Percentiles rank a stretch among this genome's conserved stretches.
These are phyloP conservation scores for Aspergillus tubingensis DNA, from an alignment of 2,329 filamentous ascomycete species.

Conservation along the genomic window DNA sequence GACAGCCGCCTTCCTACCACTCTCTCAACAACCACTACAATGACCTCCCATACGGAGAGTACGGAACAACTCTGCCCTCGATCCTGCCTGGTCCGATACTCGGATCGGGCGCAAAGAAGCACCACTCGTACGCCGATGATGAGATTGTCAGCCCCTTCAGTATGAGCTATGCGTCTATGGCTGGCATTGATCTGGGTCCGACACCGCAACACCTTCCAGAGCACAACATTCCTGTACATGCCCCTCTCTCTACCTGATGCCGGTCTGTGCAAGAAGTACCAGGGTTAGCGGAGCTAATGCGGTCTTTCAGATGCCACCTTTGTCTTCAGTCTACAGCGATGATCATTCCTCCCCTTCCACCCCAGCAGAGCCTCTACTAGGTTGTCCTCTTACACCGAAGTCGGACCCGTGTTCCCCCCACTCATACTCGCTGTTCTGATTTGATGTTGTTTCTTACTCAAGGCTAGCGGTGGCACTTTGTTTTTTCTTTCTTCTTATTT, in stretches of 20 bases:
- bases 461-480: neutral
- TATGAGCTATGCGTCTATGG: constrained; percentile 62
- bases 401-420: constrained; percentile 45
- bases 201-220: constrained; percentile 38
- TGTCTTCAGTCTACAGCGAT: constrained; percentile 41
- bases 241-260: constrained; percentile 30
- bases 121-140: constrained; percentile 56
- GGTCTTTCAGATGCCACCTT: constrained; percentile 37
- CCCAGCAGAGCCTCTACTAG: constrained; percentile 43
- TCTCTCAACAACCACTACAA: constrained; percentile 34
- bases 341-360: constrained; percentile 44
- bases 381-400: constrained; percentile 46
- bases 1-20: constrained; percentile 39
- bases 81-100: constrained; percentile 48
- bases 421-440: constrained; percentile 29
- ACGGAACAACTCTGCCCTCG: constrained; percentile 44
- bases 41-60: constrained; percentile 38
- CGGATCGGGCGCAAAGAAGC: constrained; percentile 51
- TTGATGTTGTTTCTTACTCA: neutral
- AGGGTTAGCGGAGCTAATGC: constrained; percentile 21
- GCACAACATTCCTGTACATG: constrained; percentile 48
- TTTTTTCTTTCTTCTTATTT: constrained; percentile 2
- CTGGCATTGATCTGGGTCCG: constrained; percentile 54
- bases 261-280: constrained; percentile 16
- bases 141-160: constrained; percentile 60